Conservation (phyloP, 352 stramenopile genomes). For the Pythium sukuiense region DNA sequence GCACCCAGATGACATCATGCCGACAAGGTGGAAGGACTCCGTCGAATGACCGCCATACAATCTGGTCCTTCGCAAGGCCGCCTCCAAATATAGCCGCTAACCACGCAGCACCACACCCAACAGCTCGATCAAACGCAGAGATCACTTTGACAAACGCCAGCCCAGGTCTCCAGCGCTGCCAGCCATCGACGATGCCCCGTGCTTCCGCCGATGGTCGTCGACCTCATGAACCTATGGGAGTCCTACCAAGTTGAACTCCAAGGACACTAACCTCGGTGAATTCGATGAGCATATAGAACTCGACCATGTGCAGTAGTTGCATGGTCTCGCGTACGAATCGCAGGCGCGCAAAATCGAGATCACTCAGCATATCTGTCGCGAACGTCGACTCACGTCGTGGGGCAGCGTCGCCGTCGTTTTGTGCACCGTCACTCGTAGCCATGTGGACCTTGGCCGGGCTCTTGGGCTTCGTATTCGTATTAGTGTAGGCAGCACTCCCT, state of each 20-base stretch:
- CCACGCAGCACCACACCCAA: no score
- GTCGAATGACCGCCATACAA: background rate
- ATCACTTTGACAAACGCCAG: no score
- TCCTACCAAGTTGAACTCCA: conserved; percentile 16
- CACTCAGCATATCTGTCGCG: background rate
- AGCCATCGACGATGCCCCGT: background rate
- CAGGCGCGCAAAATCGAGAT: conserved; percentile 2
- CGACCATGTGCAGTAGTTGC: conserved; percentile 13
- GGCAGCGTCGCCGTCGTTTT: background rate
- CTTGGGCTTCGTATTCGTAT: background rate
- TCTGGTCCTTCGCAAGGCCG: no score
- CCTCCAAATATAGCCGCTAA: background rate
- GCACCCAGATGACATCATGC: no score
- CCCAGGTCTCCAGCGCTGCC: no score
- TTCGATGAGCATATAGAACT: conserved; percentile 8
- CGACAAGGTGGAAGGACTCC: background rate
- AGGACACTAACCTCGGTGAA: conserved; percentile 22
- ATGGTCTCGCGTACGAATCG: conserved; percentile 5
- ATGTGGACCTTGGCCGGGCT: background rate
- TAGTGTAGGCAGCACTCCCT: background rate
- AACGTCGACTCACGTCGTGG: background rate
- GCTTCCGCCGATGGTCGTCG: background rate
- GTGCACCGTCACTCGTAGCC: background rate
- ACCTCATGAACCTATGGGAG: conserved; percentile 8
- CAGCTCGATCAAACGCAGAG: no score